Evolutionary conservation across 371 early-diverging fungal genomes (phyloP).

Genomic region (Circinella umbellata): DNA sequence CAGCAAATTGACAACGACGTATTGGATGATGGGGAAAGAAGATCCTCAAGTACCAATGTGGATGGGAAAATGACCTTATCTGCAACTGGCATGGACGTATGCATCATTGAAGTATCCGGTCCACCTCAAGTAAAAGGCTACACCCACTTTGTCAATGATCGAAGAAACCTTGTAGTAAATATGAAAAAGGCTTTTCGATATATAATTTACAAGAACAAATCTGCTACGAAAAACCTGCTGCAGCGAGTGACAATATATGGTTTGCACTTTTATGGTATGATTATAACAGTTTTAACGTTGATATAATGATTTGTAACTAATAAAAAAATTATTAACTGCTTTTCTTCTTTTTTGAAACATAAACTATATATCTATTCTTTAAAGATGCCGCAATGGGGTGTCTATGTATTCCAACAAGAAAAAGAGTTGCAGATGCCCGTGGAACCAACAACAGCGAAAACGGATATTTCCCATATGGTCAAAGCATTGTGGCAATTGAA

Average conservation of each 20-base stretch:
- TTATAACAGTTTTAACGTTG: slow-evolving; percentile 1
- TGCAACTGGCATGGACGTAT: not conserved
- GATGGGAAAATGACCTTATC: not conserved
- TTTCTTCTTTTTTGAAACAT: slow-evolving; percentile 1
- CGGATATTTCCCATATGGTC: not conserved
- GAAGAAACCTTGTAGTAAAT: not conserved
- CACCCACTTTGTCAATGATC: not conserved
- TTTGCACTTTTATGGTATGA: not conserved
- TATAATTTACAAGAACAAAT: slow-evolving; percentile 1
- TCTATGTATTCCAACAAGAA: not conserved
- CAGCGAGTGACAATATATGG: not conserved
- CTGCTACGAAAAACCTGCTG: slow-evolving; percentile 2
- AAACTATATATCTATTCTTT: not conserved
- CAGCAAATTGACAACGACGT: not conserved
- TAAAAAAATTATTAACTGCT: not conserved
- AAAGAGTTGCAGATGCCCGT: not conserved
- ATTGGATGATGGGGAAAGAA: slow-evolving; percentile 2
- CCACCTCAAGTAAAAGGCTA: not conserved
- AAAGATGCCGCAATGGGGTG: slow-evolving; percentile 2
- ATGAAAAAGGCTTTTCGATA: not conserved
- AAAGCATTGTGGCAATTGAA: slow-evolving; percentile 1
- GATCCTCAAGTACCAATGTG: not conserved
- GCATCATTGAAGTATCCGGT: slow-evolving; percentile 2
- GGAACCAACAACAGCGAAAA: slow-evolving; percentile 1
- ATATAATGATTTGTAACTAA: slow-evolving; percentile 1